These are phyloP conservation scores for Diplodia corticola DNA, from an alignment of 2,329 filamentous ascomycete species.

Conservation along the genomic window DNA sequence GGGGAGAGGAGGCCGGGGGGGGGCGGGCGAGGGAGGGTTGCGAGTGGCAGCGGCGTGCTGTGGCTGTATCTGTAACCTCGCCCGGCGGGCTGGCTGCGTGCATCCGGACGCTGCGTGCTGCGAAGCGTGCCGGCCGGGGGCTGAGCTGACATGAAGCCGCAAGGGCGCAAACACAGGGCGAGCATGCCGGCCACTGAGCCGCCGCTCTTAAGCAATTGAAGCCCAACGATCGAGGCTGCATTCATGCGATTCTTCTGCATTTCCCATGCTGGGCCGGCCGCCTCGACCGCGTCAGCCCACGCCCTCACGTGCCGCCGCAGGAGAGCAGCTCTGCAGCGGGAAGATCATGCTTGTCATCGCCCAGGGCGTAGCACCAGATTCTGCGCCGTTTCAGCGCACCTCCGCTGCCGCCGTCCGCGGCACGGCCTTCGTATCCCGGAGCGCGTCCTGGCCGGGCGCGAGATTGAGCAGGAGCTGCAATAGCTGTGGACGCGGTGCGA, in stretches of 20 bases:
- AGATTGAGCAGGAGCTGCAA: neutral
- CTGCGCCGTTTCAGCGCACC: slow-evolving; percentile 17
- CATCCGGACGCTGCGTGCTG: neutral
- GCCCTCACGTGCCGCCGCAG: neutral
- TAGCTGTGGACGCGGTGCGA: slow-evolving; percentile 1
- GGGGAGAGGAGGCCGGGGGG: neutral
- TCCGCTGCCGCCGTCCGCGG: neutral
- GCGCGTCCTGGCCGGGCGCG: neutral
- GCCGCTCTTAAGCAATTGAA: slow-evolving; percentile 6
- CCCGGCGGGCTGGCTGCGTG: neutral
- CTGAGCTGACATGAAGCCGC: slow-evolving; percentile 8
- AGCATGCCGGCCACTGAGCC: neutral
- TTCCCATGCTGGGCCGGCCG: too few relatives aligned
- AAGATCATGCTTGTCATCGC: slow-evolving; percentile 18
- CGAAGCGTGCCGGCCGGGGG: neutral
- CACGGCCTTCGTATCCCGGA: neutral
- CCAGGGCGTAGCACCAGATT: slow-evolving; percentile 17
- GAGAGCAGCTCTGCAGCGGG: neutral
- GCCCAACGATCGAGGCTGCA: slow-evolving; percentile 21
- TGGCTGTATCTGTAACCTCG: neutral
- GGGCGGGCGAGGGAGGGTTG: neutral
- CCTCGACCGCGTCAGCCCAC: neutral
- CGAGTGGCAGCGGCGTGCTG: slow-evolving; percentile 8
- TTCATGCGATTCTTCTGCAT: slow-evolving; percentile 20
- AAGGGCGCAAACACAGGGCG: slow-evolving; percentile 7